These are phyloP conservation scores for Fulvia fulva DNA, from an alignment of 2,329 filamentous ascomycete species.

Conservation along the genomic window DNA sequence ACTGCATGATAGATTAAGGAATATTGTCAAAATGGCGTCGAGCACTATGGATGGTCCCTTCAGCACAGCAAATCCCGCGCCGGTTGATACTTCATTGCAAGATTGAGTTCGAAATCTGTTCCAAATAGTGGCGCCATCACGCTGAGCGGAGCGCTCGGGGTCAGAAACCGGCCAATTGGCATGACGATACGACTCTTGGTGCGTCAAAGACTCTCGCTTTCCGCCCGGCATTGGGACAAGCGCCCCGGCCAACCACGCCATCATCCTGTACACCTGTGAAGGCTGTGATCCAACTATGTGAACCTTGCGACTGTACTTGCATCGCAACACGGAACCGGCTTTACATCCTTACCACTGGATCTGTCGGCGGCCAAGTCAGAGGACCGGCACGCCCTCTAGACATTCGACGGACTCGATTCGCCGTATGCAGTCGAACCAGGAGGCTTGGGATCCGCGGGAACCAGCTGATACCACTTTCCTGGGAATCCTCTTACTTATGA, in stretches of 20 bases:
- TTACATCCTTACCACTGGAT: not conserved
- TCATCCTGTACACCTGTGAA: not conserved
- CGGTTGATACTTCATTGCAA: not conserved
- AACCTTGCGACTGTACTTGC: not conserved
- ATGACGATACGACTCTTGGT: not conserved
- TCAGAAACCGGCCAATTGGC: not conserved
- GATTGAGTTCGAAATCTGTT: constrained; percentile 1
- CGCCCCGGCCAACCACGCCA: not conserved
- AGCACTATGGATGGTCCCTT: not conserved
- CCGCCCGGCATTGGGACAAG: not conserved
- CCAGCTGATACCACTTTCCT: not conserved
- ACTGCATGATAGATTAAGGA: not conserved
- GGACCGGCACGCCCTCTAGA: not conserved
- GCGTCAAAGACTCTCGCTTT: not conserved
- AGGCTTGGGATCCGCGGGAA: not conserved
- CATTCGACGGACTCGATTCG: not conserved
- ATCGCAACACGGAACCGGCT: not conserved
- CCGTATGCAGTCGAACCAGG: not conserved
- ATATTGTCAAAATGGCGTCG: not conserved
- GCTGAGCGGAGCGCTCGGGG: not conserved
- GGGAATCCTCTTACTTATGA: not conserved
- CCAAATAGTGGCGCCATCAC: not conserved
- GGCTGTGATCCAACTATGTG: not conserved
- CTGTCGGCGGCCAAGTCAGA: not conserved
- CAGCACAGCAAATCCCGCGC: not conserved